Percentiles rank a stretch among this genome's conserved stretches.
These are phyloP conservation scores for Aureobasidium zeae DNA, from an alignment of 2,329 filamentous ascomycete genomes.

Conservation along the genomic window DNA sequence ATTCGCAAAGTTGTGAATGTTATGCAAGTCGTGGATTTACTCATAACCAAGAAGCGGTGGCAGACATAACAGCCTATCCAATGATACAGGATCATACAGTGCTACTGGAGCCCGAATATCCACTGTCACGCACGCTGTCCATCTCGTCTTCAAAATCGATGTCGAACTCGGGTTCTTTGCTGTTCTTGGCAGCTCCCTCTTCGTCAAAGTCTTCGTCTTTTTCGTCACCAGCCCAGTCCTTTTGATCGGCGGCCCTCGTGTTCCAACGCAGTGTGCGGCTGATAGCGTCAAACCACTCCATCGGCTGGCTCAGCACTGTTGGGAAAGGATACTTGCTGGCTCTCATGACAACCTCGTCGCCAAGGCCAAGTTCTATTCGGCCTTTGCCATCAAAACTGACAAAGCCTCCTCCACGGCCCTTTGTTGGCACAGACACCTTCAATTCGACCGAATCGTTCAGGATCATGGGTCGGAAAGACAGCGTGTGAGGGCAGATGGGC, in stretches of 20 bases:
- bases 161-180: slow-evolving; percentile 64
- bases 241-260: slow-evolving; percentile 81
- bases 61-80: too few species aligned
- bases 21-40: too few species aligned
- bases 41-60: too few species aligned
- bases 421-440: slow-evolving; percentile 74
- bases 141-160: slow-evolving; percentile 64
- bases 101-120: slow-evolving; percentile 21
- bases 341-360: slow-evolving; percentile 92
- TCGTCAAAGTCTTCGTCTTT: slow-evolving; percentile 37
- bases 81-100: slow-evolving; percentile 10
- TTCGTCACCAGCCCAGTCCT: slow-evolving; percentile 55
- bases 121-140: slow-evolving; percentile 29
- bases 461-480: slow-evolving; percentile 97
- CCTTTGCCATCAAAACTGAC: slow-evolving; percentile 97
- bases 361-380: slow-evolving; percentile 82
- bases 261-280: slow-evolving; percentile 92
- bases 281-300: slow-evolving; percentile 96
- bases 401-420: slow-evolving; percentile 86
- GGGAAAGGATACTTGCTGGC: slow-evolving; percentile 96
- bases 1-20: too few species aligned
- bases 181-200: slow-evolving; percentile 31
- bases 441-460: slow-evolving; percentile 90
- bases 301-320: slow-evolving; percentile 79
- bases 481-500: slow-evolving; percentile 92